Base-by-base conservation (phyloP, 179 eudicot genomes). In the Vitellaria paradoxa region DNA sequence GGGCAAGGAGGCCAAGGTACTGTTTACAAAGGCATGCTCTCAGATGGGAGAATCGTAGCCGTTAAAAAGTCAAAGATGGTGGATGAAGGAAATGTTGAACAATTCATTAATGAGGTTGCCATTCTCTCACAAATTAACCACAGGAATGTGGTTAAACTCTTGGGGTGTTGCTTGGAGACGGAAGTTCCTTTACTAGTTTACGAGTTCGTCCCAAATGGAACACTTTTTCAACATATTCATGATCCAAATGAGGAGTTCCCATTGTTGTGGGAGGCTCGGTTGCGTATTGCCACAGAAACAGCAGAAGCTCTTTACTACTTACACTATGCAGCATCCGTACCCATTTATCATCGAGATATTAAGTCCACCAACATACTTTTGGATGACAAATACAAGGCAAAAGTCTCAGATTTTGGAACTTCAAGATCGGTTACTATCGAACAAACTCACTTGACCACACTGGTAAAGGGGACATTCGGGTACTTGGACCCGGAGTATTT, bases 151-250 rank as follows among this genome's bases (percentile, higher is more conserved):
- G 92, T 91, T 3, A 85, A 85, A 78, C 75, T 91, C 9, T 45
- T 84, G 8, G 92, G 95, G 63, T 87, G 92, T 66, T 90, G 92
- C 60, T 80, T 90, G 60, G 90, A 90, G 66, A 82, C 88, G 0
- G 83, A 88, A 52, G 83, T 86, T 17, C 1, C 55, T 7, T 21
- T 87, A 8, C 72, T 87, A 9, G 88, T 86, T 40, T 90, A 86
- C 17, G 92, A 90, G 79, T 90, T 72, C 72, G 68, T 87, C 70
- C 80, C 82, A 0, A 87, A 85, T 24, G 90, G 87, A 65, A 88
- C 86, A 0, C 88, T 90, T 21, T 83, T 13, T 23, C 74, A 82
- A 30, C 84, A 85, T 23, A 77, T 88, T 40, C 90, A 85, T 79
- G 59, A 66, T 24, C 78, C 82, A 50, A 70, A 52, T 46, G 83